A percentile compares a stretch with the other conserved stretches of the same genome.
These are phyloP conservation scores for Starmerella tilneyi DNA, from an alignment of 805 yeast genomes.

Conservation along the genomic window DNA sequence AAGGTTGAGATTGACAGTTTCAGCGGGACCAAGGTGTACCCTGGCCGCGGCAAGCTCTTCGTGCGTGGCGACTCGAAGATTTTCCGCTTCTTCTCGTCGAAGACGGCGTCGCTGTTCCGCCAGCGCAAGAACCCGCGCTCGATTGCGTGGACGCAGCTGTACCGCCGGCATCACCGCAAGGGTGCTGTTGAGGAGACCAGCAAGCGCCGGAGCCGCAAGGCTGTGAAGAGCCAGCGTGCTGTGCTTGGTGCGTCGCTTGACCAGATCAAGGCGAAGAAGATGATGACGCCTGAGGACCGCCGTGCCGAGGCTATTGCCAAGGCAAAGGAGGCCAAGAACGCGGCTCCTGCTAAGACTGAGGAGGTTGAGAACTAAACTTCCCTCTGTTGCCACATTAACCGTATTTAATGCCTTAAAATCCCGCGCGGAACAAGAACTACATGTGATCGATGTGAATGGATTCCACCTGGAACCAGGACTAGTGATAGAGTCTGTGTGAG, in stretches of 20 bases:
- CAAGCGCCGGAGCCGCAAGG: conserved; percentile 94
- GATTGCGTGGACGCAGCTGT: conserved; percentile 98
- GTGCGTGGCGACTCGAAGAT: conserved; percentile 99
- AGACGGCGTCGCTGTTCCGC: conserved; percentile 94
- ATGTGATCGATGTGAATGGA: too few species aligned
- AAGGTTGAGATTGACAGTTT: conserved; percentile 99
- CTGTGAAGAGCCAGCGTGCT: conserved; percentile 98
- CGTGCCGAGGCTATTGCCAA: conserved; percentile 77
- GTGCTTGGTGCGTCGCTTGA: conserved; percentile 99
- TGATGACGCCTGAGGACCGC: conserved; percentile 92
- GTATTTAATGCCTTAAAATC: conserved; percentile 7
- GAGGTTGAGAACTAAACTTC: conserved; percentile 35
- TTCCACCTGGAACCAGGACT: too few species aligned
- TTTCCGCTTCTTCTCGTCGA: conserved; percentile 98
- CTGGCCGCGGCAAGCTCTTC: conserved; percentile 98
- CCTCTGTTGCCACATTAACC: conserved; percentile 6
- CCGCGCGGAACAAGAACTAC: neutral
- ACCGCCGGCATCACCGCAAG: conserved; percentile 99
- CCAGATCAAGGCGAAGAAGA: conserved; percentile 95
- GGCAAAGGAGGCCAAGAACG: conserved; percentile 51
- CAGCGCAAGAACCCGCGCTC: conserved; percentile 99
- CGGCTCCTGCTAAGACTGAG: conserved; percentile 88
- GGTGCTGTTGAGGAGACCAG: conserved; percentile 98
- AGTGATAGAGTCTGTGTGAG: too few species aligned
- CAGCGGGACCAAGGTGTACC: conserved; percentile 99